Conservation (phyloP, 305 asterid species). For the Nicotiana rustica region DNA sequence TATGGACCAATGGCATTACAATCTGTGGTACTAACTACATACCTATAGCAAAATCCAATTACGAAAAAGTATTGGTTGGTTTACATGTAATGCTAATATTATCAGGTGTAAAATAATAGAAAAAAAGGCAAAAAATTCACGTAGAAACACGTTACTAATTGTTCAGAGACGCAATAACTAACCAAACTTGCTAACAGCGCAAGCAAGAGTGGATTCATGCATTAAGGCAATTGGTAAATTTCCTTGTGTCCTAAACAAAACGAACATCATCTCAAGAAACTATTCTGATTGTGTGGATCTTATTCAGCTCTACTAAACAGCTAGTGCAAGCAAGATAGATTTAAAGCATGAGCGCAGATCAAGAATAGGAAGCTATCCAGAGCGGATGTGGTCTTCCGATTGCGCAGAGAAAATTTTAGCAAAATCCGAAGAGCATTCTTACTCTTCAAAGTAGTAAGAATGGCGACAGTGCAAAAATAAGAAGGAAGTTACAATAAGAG, state of each 20-base stretch:
- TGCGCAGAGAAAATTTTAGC: background rate
- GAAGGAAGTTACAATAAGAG: background rate
- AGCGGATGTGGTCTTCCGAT: background rate
- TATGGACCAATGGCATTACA: background rate
- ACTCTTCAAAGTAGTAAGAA: background rate
- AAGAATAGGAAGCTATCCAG: background rate
- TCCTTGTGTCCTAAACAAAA: background rate
- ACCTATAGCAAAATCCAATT: background rate
- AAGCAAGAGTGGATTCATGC: background rate
- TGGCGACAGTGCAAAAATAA: background rate
- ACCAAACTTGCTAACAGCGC: background rate
- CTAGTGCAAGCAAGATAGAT: background rate
- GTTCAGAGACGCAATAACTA: background rate
- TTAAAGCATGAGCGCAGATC: background rate
- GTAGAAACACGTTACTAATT: background rate
- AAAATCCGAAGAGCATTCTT: background rate
- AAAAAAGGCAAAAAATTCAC: background rate
- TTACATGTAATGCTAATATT: background rate
- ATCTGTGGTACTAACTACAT: background rate
- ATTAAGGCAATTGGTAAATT: conserved; percentile 4
- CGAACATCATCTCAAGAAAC: conserved; percentile 13
- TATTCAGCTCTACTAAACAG: background rate
- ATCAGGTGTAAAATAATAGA: background rate
- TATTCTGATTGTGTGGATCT: background rate
- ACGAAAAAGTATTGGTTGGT: background rate